Evolutionary conservation across 495 filamentous ascomycete genomes (phyloP).

Genomic region (Aspergillus leporis): DNA sequence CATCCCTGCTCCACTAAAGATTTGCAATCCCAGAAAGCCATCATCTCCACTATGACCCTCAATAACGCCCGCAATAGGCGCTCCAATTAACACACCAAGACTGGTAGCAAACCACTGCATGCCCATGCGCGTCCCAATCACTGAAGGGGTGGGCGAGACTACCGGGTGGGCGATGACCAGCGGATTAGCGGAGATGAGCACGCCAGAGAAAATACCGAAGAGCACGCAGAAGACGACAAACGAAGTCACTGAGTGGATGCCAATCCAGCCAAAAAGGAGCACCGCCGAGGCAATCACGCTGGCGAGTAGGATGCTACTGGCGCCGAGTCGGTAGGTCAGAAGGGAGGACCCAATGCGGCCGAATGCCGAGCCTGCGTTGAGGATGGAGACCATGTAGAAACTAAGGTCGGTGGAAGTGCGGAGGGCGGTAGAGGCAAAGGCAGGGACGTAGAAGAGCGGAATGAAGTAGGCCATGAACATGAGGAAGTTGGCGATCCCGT

Average conservation of each 20-base stretch:
- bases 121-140: conserved; percentile 16
- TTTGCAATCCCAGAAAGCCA: neutral
- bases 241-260: neutral
- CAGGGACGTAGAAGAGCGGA: conserved; percentile 29
- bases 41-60: neutral
- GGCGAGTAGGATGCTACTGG: neutral
- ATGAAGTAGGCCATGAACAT: conserved; percentile 31
- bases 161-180: conserved; percentile 7
- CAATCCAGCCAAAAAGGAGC: conserved; percentile 17
- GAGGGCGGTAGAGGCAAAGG: conserved; percentile 24
- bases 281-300: conserved; percentile 6
- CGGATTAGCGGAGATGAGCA: conserved; percentile 6
- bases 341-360: conserved; percentile 18
- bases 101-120: conserved; percentile 11
- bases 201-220: conserved; percentile 12
- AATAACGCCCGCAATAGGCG: conserved; percentile 9
- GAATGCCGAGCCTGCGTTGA: conserved; percentile 27
- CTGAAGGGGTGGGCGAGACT: conserved; percentile 2
- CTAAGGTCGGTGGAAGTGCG: conserved; percentile 26
- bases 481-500: conserved; percentile 16
- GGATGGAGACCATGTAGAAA: conserved; percentile 31
- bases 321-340: neutral
- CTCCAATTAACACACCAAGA: conserved; percentile 13
- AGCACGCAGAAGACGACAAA: conserved; percentile 10
- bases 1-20: neutral